Evolutionary conservation across 148 eudicot species (phyloP).

Genomic region (Camellia lanceoleosa): DNA sequence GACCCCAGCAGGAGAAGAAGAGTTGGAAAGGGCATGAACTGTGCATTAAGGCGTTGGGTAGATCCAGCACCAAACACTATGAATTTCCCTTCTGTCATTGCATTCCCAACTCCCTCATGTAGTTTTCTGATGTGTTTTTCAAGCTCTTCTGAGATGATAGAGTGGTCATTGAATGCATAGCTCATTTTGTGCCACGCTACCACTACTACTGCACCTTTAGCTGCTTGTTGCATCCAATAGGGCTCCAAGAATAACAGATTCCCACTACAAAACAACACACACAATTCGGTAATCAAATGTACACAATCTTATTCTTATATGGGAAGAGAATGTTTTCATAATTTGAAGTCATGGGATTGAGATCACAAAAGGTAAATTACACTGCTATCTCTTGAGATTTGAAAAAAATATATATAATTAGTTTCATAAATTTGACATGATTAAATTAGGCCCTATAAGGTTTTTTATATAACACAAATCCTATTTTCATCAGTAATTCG

Average conservation of each 20-base stretch:
- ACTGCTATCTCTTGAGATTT: too few relatives aligned
- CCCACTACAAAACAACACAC: slow-evolving; percentile 21
- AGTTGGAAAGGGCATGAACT: slow-evolving; percentile 35
- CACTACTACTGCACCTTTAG: slow-evolving; percentile 29
- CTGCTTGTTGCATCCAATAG: slow-evolving; percentile 37
- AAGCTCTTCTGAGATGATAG: slow-evolving; percentile 24
- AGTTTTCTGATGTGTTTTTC: slow-evolving; percentile 26
- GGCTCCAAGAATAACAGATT: slow-evolving; percentile 41
- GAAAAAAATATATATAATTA: too few relatives aligned
- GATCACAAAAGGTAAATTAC: too few relatives aligned
- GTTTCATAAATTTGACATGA: too few relatives aligned
- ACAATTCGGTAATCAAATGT: too few relatives aligned
- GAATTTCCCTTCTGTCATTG: slow-evolving; percentile 27
- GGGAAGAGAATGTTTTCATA: too few relatives aligned
- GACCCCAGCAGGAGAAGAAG: slow-evolving; percentile 23
- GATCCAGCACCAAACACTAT: slow-evolving; percentile 42
- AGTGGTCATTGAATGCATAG: slow-evolving; percentile 14
- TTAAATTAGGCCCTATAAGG: too few relatives aligned
- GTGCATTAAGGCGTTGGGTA: slow-evolving; percentile 43
- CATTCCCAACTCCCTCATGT: slow-evolving; percentile 34
- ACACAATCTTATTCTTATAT: too few relatives aligned
- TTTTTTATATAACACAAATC: too few relatives aligned
- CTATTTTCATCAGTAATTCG: too few relatives aligned
- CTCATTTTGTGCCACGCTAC: slow-evolving; percentile 50
- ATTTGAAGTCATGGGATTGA: too few relatives aligned